A percentile compares a stretch with the other conserved stretches of the same genome.
Conservation (phyloP, 441 rosid genomes). For the Pelargonium citronellum region DNA sequence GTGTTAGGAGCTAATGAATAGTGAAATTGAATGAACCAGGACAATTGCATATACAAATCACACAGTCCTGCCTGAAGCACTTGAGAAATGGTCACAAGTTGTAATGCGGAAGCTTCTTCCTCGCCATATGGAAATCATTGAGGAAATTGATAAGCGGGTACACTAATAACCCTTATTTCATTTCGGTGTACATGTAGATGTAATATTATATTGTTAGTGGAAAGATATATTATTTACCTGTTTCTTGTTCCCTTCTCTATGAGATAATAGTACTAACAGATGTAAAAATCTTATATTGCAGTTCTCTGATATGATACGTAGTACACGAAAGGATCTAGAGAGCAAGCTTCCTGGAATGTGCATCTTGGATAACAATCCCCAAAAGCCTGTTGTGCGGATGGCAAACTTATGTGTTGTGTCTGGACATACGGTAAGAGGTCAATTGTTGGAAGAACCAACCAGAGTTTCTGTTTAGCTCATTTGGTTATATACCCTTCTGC, state of each 20-base stretch:
- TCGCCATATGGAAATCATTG: conserved; percentile 99
- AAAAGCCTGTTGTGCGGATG: conserved; percentile 95
- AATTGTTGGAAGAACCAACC: conserved; percentile 15
- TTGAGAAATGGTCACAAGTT: conserved; percentile 96
- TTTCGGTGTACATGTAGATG: conserved; percentile 7
- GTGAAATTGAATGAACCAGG: conserved; percentile 39
- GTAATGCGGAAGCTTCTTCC: conserved; percentile 98
- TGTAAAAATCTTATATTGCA: conserved; percentile 28
- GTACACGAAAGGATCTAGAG: conserved; percentile 60
- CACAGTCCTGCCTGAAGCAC: conserved; percentile 98
- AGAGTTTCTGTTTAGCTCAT: conserved; percentile 9
- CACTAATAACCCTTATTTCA: conserved; percentile 15
- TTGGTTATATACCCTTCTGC: not conserved
- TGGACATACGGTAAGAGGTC: conserved; percentile 64
- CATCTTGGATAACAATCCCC: conserved; percentile 79
- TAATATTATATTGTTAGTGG: conserved; percentile 14
- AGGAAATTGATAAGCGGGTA: conserved; percentile 92
- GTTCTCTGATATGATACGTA: conserved; percentile 59
- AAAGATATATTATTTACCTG: not conserved
- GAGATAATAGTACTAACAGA: not conserved
- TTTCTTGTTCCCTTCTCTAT: not conserved
- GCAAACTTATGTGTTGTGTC: conserved; percentile 94
- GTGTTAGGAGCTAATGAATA: conserved; percentile 17
- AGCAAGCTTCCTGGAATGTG: conserved; percentile 70
- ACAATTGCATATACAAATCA: conserved; percentile 96